Evolutionary conservation across 2,329 filamentous ascomycete species (phyloP).

Genomic region (Fusarium coffeatum): DNA sequence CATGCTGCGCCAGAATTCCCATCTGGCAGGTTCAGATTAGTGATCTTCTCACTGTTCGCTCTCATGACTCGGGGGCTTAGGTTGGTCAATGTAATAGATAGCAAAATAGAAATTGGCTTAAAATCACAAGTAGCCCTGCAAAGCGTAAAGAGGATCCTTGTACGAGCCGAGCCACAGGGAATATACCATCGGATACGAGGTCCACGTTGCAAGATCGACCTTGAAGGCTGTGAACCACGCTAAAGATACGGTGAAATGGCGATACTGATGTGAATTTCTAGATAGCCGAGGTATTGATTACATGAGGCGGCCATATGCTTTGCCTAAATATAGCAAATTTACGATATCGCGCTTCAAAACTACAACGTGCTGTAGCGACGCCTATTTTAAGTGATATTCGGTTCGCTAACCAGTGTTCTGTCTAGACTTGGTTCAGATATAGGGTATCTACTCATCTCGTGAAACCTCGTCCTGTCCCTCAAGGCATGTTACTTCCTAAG

Average conservation of each 20-base stretch:
- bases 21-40: background rate
- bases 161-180: background rate
- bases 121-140: background rate
- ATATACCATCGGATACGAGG: background rate
- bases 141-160: background rate
- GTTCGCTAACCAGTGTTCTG: background rate
- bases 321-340: background rate
- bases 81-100: background rate
- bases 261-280: background rate
- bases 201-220: background rate
- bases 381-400: background rate
- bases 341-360: background rate
- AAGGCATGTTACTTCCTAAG: background rate
- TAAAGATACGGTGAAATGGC: background rate
- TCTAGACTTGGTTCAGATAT: background rate
- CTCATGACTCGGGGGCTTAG: background rate
- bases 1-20: background rate
- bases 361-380: background rate
- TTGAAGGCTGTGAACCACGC: background rate
- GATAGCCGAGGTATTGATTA: background rate
- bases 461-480: background rate
- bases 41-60: background rate
- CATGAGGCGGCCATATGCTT: background rate
- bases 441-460: background rate
- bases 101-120: background rate